Percentiles rank a stretch among this genome's conserved stretches.
These are phyloP conservation scores for Umbelopsis sp. DNA, from an alignment of 192 early-diverging fungal genomes.

Conservation along the genomic window DNA sequence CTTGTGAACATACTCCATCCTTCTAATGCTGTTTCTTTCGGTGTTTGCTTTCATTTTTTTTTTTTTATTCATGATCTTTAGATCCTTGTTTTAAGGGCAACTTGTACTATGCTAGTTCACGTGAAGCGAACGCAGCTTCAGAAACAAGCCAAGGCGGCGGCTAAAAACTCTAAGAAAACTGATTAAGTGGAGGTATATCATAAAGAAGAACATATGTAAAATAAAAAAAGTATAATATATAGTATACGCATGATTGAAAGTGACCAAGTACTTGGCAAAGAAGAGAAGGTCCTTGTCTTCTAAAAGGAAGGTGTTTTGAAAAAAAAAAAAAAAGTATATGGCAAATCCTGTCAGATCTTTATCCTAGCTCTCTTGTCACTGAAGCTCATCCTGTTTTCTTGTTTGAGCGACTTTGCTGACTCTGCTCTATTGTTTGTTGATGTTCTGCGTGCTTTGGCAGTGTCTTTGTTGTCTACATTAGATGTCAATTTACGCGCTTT, in stretches of 20 bases:
- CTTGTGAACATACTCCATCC: not conserved
- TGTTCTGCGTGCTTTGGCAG: too few species aligned
- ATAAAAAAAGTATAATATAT: constrained; percentile 13
- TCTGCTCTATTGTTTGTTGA: too few species aligned
- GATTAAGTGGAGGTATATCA: not conserved
- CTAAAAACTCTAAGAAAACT: constrained; percentile 1
- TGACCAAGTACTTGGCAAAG: too few species aligned
- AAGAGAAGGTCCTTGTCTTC: too few species aligned
- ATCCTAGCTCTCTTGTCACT: constrained; percentile 4
- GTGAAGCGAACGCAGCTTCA: constrained; percentile 45
- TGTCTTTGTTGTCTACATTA: too few species aligned
- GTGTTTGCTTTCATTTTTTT: not conserved
- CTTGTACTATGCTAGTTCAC: constrained; percentile 37
- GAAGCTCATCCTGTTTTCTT: not conserved
- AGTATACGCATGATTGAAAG: too few species aligned
- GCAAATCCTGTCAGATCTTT: not conserved
- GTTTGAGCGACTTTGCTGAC: not conserved
- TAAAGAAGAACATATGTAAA: constrained; percentile 7
- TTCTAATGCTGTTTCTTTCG: not conserved
- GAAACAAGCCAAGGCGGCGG: constrained; percentile 14
- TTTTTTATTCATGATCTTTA: constrained; percentile 18
- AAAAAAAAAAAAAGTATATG: too few species aligned
- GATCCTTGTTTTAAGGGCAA: constrained; percentile 43
- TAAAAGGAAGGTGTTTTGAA: too few species aligned
- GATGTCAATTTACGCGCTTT: too few species aligned